A percentile compares a stretch with the other conserved stretches of the same genome.
Evolutionary conservation across 768 basidiomycete genomes (phyloP).

Genomic region (Kwoniella sp.): DNA sequence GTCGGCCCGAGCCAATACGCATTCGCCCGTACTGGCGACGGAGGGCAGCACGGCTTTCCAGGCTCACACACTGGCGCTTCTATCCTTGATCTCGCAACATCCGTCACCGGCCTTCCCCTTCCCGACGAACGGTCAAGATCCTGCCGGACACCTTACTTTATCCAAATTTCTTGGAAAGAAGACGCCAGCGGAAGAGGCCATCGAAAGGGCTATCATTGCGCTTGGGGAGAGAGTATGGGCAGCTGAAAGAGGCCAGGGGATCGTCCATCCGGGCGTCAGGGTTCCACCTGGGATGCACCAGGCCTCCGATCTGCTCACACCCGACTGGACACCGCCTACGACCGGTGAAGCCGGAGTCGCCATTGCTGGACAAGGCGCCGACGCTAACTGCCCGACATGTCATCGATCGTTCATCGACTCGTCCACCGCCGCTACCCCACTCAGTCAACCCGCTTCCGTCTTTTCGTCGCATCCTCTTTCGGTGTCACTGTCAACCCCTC

Average conservation of each 20-base stretch:
- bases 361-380: not conserved
- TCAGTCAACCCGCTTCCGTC: slow-evolving; percentile 1
- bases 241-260: slow-evolving; percentile 16
- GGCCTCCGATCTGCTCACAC: slow-evolving; percentile 22
- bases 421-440: not conserved
- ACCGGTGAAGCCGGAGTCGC: not conserved
- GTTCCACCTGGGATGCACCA: slow-evolving; percentile 10
- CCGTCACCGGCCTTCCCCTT: slow-evolving; percentile 43
- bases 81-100: slow-evolving; percentile 31
- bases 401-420: slow-evolving; percentile 12
- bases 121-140: slow-evolving; percentile 15
- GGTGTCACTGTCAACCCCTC: slow-evolving; percentile 27
- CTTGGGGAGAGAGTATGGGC: slow-evolving; percentile 32
- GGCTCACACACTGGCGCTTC: slow-evolving; percentile 28
- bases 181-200: slow-evolving; percentile 31
- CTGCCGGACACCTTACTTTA: slow-evolving; percentile 1
- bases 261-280: slow-evolving; percentile 6
- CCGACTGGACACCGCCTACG: slow-evolving; percentile 40
- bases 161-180: slow-evolving; percentile 26
- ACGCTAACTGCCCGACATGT: slow-evolving; percentile 27
- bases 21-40: slow-evolving; percentile 14
- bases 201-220: slow-evolving; percentile 34
- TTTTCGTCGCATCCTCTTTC: slow-evolving; percentile 26
- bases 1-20: slow-evolving; percentile 8
- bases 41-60: slow-evolving; percentile 25